Evolutionary conservation across 805 yeast genomes (phyloP).

Genomic region (Tetrapisispora pingtungensis): DNA sequence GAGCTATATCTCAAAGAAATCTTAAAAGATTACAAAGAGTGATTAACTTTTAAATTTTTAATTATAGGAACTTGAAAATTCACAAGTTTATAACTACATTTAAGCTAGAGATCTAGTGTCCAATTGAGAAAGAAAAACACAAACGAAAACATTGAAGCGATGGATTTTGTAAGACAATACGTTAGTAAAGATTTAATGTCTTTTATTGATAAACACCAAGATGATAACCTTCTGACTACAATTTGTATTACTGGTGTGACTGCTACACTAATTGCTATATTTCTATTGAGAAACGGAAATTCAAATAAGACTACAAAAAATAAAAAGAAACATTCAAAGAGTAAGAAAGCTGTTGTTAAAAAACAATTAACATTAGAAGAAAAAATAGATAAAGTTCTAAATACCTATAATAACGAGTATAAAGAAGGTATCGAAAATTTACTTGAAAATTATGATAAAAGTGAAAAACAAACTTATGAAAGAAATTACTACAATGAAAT

Average conservation of each 20-base stretch:
- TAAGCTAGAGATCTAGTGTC: no score
- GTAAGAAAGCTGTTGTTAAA: conserved; percentile 7
- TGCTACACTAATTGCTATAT: conserved; percentile 1
- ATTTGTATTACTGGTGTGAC: conserved; percentile 2
- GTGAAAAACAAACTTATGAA: conserved; percentile 32
- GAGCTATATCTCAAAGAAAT: no score
- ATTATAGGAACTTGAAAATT: no score
- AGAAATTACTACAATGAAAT: conserved; percentile 55
- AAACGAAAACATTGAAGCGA: conserved; percentile 1
- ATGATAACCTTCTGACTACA: neutral
- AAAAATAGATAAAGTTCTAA: conserved; percentile 18
- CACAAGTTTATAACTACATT: no score
- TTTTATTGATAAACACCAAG: neutral
- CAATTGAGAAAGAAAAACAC: no score
- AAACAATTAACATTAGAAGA: conserved; percentile 19
- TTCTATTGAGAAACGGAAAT: neutral
- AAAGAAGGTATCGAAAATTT: conserved; percentile 15
- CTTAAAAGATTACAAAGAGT: no score
- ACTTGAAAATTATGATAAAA: conserved; percentile 13
- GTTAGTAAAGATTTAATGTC: neutral
- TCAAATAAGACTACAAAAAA: neutral
- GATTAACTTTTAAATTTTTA: no score
- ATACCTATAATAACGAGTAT: conserved; percentile 21
- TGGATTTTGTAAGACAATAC: neutral
- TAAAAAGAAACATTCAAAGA: conserved; percentile 6